phyloP scores from a whole-genome alignment of 2,329 filamentous ascomycete genomes.

The Fusarium chuoi region DNA sequence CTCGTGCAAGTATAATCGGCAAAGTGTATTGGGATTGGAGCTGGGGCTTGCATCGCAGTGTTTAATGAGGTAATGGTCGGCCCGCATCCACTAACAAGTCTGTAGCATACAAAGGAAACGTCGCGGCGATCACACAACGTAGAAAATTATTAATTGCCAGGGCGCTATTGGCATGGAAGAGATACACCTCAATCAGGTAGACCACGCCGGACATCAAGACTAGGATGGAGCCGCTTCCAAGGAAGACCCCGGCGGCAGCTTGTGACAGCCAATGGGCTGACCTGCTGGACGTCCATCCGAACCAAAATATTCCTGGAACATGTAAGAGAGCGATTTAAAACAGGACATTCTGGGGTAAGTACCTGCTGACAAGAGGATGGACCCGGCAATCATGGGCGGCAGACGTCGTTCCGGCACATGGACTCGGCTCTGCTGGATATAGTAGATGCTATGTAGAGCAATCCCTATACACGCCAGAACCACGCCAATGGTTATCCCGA shows the following conservation, averaged over 20 bases:
- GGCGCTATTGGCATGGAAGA: not conserved
- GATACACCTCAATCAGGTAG: not conserved
- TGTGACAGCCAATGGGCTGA: not conserved
- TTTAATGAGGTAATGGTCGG: not conserved
- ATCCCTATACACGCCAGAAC: not conserved
- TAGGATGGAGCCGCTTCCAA: not conserved
- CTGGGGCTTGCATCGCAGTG: not conserved
- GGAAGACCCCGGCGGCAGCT: not conserved
- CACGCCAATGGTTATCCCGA: not conserved
- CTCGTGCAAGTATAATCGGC: not conserved
- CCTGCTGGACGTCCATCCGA: not conserved
- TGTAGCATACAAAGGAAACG: not conserved
- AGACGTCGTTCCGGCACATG: not conserved
- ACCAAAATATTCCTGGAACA: not conserved
- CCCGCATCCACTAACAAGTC: not conserved
- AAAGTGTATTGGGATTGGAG: not conserved
- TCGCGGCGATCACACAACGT: not conserved
- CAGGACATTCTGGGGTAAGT: not conserved
- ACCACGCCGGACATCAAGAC: not conserved
- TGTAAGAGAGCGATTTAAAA: rapidly evolving
- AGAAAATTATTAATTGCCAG: not conserved
- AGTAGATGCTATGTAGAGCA: not conserved
- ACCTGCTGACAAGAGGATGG: not conserved
- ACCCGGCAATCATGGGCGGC: not conserved
- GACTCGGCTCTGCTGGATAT: not conserved